Percentiles rank a stretch among this genome's conserved stretches.
These are phyloP conservation scores for Russula lepida DNA, from an alignment of 768 basidiomycete species.

Conservation along the genomic window DNA sequence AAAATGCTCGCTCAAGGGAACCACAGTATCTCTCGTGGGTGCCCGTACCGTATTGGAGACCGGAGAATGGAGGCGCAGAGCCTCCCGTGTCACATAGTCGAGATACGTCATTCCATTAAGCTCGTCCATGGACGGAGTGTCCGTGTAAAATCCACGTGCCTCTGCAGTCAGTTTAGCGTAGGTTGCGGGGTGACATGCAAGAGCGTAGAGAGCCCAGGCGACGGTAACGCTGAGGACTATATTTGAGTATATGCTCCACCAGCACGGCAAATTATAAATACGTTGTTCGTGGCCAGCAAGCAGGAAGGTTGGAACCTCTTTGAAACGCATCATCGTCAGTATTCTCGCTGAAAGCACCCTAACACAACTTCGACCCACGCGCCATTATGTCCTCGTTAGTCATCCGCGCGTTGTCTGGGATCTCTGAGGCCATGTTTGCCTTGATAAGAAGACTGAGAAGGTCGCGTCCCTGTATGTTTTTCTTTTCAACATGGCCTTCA, in stretches of 20 bases:
- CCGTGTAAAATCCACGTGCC: conserved; percentile 40
- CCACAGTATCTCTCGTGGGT: conserved; percentile 15
- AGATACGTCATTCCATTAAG: conserved; percentile 60
- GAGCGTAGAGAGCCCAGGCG: conserved; percentile 52
- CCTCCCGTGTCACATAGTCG: conserved; percentile 26
- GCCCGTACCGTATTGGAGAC: conserved; percentile 12
- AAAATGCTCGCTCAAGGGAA: conserved; percentile 18
- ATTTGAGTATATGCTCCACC: background rate
- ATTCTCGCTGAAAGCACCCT: background rate
- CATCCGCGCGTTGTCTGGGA: conserved; percentile 46
- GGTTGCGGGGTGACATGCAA: conserved; percentile 39
- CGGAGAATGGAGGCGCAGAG: conserved; percentile 18
- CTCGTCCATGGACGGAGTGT: conserved; percentile 61
- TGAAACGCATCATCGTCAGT: background rate
- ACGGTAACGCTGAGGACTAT: conserved; percentile 29
- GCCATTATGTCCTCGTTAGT: conserved; percentile 54
- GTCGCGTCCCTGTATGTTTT: conserved; percentile 38
- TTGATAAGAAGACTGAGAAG: conserved; percentile 51
- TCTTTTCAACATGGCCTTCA: conserved; percentile 29
- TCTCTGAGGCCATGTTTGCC: conserved; percentile 57
- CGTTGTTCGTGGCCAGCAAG: conserved; percentile 56
- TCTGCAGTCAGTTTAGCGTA: conserved; percentile 55
- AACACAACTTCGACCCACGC: conserved; percentile 31
- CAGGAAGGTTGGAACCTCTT: conserved; percentile 56
- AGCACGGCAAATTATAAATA: conserved; percentile 10